Conservation (phyloP, 768 basidiomycete species). For the Mycena capillaripes region DNA sequence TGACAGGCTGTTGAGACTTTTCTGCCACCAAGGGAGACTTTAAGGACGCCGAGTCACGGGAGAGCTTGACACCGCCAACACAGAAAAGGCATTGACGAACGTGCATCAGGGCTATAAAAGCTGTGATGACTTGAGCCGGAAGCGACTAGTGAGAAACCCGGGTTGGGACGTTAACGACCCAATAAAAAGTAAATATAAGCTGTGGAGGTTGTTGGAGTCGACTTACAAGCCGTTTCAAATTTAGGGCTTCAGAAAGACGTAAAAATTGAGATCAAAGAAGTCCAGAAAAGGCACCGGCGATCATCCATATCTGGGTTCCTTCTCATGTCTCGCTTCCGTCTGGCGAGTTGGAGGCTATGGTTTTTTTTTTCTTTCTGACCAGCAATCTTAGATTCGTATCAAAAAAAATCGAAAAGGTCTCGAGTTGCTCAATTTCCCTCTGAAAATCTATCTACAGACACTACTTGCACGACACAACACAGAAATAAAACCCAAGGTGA, state of each 20-base stretch:
- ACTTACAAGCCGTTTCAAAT: not conserved
- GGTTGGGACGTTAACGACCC: no score
- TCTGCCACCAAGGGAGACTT: not conserved
- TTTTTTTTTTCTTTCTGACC: no score
- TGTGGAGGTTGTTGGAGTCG: not conserved
- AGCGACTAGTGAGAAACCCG: no score
- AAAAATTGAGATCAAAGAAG: conserved; percentile 1
- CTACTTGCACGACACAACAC: no score
- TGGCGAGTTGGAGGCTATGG: no score
- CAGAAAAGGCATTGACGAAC: conserved; percentile 22
- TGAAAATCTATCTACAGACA: no score
- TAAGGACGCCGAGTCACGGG: conserved; percentile 16
- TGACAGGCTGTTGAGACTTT: not conserved
- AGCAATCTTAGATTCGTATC: no score
- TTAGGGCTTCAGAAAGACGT: not conserved
- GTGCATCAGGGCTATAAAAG: not conserved
- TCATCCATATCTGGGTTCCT: conserved; percentile 14
- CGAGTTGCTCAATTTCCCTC: no score
- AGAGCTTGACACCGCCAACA: conserved; percentile 2
- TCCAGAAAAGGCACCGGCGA: conserved; percentile 2
- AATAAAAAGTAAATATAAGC: no score
- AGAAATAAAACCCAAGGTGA: no score
- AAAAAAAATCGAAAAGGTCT: no score
- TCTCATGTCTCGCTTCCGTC: not conserved
- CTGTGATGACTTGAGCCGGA: no score